Base-by-base conservation (phyloP, 148 eudicot genomes). In the Camellia granthamiana region DNA sequence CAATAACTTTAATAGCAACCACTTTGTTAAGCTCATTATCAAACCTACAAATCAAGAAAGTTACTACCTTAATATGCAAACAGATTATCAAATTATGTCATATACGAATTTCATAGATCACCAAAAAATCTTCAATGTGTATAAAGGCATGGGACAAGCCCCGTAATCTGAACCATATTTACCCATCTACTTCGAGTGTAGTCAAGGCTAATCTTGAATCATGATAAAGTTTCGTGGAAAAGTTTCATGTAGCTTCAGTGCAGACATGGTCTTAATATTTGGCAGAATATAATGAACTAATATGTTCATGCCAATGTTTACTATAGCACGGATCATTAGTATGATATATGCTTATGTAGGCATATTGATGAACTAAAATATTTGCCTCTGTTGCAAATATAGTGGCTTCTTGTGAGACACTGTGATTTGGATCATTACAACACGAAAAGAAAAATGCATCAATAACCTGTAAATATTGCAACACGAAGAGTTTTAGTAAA, bases 1-100 rank as follows among this genome's bases (percentile, higher is more conserved):
- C n/a, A n/a, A n/a, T n/a, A n/a, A n/a, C n/a, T n/a, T n/a, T n/a
- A n/a, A n/a, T n/a, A n/a, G n/a, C n/a, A n/a, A n/a, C n/a, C n/a
- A n/a, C n/a, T n/a, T n/a, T n/a, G n/a, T n/a, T n/a, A n/a, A n/a
- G n/a, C n/a, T n/a, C n/a, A n/a, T n/a, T n/a, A n/a, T n/a, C n/a
- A n/a, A n/a, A n/a, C n/a, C n/a, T n/a, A n/a, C n/a, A n/a, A n/a
- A n/a, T n/a, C n/a, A n/a, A n/a, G n/a, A n/a, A n/a, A n/a, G n/a
- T n/a, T n/a, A n/a, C n/a, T n/a, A n/a, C n/a, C n/a, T n/a, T n/a
- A 78, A 77, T 13, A 30, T 58, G 72, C 79, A 55, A 15, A 72
- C 61, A 67, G 44, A 74, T 41, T 38, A 58, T 58, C 49, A 38
- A 14, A 74, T 64, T 10, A 64, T 14, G 16, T 56, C 13, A 56